A percentile compares a stretch with the other conserved stretches of the same genome.
These are phyloP conservation scores for Peziza echinospora DNA, from an alignment of 495 filamentous ascomycete genomes.

Conservation along the genomic window DNA sequence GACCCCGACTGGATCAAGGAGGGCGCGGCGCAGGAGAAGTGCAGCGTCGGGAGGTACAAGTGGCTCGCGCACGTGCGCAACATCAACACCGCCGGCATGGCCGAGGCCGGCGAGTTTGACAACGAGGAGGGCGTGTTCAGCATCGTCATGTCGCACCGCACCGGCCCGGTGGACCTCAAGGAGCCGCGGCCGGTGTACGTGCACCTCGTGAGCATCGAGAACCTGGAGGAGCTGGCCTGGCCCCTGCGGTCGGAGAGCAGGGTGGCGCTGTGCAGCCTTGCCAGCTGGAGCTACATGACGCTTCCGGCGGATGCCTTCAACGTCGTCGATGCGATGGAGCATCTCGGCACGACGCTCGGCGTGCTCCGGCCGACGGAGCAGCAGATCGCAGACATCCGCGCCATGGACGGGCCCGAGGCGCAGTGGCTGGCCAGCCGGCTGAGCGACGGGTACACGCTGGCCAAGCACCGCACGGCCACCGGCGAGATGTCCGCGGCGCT, in stretches of 20 bases:
- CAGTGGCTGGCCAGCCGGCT: constrained; percentile 6
- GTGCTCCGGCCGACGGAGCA: constrained; percentile 3
- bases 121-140: constrained; percentile 20
- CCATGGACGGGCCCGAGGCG: not conserved
- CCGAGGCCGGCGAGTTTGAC: constrained; percentile 10
- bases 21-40: constrained; percentile 1
- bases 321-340: constrained; percentile 14
- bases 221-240: constrained; percentile 7
- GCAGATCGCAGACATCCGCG: not conserved
- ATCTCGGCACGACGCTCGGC: constrained; percentile 3
- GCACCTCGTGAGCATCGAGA: constrained; percentile 25
- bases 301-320: constrained; percentile 22
- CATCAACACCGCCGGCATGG: constrained; percentile 23
- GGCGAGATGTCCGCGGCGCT: constrained; percentile 26
- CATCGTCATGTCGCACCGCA: constrained; percentile 19
- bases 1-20: not conserved
- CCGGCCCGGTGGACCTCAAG: constrained; percentile 15
- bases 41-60: constrained; percentile 16
- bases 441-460: constrained; percentile 24
- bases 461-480: constrained; percentile 18
- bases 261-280: constrained; percentile 24
- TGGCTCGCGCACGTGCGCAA: constrained; percentile 27
- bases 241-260: not conserved
- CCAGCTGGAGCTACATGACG: constrained; percentile 26
- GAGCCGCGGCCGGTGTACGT: constrained; percentile 10